These are phyloP conservation scores for Phytophthora niederhauseri DNA, from an alignment of 352 stramenopile species.

Conservation along the genomic window DNA sequence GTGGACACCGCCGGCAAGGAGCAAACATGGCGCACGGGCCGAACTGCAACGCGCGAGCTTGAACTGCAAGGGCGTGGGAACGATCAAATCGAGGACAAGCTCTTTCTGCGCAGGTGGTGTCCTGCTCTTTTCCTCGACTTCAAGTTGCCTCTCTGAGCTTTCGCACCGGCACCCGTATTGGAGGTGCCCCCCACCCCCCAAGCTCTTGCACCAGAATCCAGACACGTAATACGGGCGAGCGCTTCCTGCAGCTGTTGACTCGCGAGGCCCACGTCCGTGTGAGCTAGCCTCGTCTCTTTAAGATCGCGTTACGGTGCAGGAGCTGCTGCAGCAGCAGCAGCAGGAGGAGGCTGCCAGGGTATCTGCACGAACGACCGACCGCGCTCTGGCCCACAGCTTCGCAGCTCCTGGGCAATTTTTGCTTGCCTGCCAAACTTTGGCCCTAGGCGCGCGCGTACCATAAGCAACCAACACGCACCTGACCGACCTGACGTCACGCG, in stretches of 20 bases:
- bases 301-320: constrained; percentile 12
- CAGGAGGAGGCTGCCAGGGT: no score
- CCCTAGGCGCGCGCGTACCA: neutral
- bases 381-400: neutral
- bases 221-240: constrained; percentile 24
- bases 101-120: constrained; percentile 34
- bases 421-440: constrained; percentile 1
- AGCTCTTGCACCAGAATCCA: constrained; percentile 37
- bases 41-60: constrained; percentile 29
- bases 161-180: constrained; percentile 5
- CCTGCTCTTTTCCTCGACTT: constrained; percentile 40
- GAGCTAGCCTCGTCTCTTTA: constrained; percentile 32
- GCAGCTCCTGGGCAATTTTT: neutral
- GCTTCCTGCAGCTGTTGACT: constrained; percentile 24
- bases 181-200: constrained; percentile 26
- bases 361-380: no score
- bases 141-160: constrained; percentile 31
- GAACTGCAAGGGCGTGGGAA: constrained; percentile 28
- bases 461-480: neutral
- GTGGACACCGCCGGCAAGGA: constrained; percentile 18
- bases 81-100: constrained; percentile 31
- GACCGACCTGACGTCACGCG: constrained; percentile 6
- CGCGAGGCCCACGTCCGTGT: constrained; percentile 13
- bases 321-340: no score
- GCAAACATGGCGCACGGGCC: neutral